Base-by-base conservation (phyloP, 23 red algal species). In the Rhodosorus marinus region DNA sequence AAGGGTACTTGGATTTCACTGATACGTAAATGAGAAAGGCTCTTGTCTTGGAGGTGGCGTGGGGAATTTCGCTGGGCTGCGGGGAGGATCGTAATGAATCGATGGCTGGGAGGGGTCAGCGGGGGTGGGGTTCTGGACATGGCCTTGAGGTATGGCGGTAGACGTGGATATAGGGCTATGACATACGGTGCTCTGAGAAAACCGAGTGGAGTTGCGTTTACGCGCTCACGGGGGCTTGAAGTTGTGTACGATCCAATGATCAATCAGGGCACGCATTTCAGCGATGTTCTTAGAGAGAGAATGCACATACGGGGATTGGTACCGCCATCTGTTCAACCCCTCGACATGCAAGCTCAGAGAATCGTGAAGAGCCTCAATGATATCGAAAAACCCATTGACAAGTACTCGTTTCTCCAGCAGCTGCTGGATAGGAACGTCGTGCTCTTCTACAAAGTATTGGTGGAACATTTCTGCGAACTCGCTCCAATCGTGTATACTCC, bases 401-500 rank as follows among this genome's bases (percentile, higher is more conserved):
- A 72, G 25, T 85, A 81, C 29, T 55, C 67, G 52, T 82, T 83
- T 49, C 54, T 84, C 6, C 76, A 73, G 5, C 35, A 67, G 54
- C 51, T 98, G 29, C 62, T 80, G 42, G 76, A 98, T 55, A 65
- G 90, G 0, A 98, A 98, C 58, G 72, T 62, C 9, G 70, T 75
- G 20, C 79, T 98, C 1, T 98, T 98, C 55, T 98, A 78, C 59
- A 50, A 61, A 8, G 43, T 84, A 1, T 61, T 98, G 1, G 59
- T 75, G 21, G 72, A 85, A 34, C 20, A 98, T 42, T 77, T 98
- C 49, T 65, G 54, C 15, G 57, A 80, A 56, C 73, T 98, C 23
- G 78, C 78, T 6, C 90, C 90, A 35, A 77, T 83, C 52, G 81
- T 98, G 11, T 98, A 98, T 49, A 98, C 90, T 5, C 90, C 90